These are phyloP conservation scores for Trichaptum fuscoviolaceum DNA, from an alignment of 768 basidiomycete genomes.

Conservation along the genomic window DNA sequence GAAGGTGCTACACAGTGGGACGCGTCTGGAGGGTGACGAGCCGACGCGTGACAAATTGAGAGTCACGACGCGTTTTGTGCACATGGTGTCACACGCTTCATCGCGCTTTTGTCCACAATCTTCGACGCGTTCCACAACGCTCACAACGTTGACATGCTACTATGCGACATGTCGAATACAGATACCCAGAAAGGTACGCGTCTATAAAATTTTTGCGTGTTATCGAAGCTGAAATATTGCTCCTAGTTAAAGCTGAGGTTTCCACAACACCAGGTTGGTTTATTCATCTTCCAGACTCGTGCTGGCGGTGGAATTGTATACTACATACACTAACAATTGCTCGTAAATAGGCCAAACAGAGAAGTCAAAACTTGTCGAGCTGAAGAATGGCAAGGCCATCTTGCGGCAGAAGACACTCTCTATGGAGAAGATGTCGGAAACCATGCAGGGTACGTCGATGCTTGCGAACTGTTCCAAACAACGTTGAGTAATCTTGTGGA, in stretches of 20 bases:
- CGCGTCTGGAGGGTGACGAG: slow-evolving; percentile 1
- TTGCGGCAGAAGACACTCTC: slow-evolving; percentile 73
- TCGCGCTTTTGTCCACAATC: not conserved
- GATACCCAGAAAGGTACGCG: slow-evolving; percentile 31
- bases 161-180: slow-evolving; percentile 33
- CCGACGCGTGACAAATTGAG: slow-evolving; percentile 1
- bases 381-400: slow-evolving; percentile 71
- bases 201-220: not conserved
- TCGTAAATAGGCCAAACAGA: slow-evolving; percentile 29
- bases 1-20: not conserved
- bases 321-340: not conserved
- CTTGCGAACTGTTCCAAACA: slow-evolving; percentile 3
- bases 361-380: slow-evolving; percentile 46
- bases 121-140: slow-evolving; percentile 7
- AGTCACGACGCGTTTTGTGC: not conserved
- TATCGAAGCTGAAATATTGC: not conserved
- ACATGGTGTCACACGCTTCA: not conserved
- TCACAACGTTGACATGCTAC: slow-evolving; percentile 22
- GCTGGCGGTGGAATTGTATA: not conserved
- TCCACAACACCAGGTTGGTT: not conserved
- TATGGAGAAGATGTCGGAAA: slow-evolving; percentile 76
- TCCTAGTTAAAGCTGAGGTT: not conserved
- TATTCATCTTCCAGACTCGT: not conserved
- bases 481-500: slow-evolving; percentile 11
- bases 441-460: slow-evolving; percentile 60